Base-by-base conservation (phyloP, 495 filamentous ascomycete genomes). In the Neurospora sp. region DNA sequence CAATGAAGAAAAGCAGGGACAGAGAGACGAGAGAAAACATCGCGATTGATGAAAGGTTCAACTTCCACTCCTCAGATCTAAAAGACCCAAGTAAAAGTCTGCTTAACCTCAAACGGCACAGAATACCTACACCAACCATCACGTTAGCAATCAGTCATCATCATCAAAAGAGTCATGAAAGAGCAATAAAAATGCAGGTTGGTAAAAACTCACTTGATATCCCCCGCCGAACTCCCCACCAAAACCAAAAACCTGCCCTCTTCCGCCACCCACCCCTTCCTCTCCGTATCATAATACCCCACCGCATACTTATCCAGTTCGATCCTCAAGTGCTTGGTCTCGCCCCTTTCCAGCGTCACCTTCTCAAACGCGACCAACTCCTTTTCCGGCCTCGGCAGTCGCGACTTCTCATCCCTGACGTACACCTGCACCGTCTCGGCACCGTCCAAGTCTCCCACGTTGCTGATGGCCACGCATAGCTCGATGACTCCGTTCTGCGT, bases 371-470 rank as follows among this genome's bases (percentile, higher is more conserved):
- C 92, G 72, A 91, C 91, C 1, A 96, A 83, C 79, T 94, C 91
- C 73, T 93, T 92, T 70, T 91, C 87, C 4, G 94, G 93, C 22
- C 92, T 85, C 1, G 89, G 89, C 5, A 91, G 83, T 18, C 84
- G 73, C 0, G 85, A 85, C 76, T 84, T 85, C 48, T 84, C 80
- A 71, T 88, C 87, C 37, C 82, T 78, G 48, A 95, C 84, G 78
- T 96, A 97, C 18, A 94, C 81, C 85, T 97, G 93, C 16, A 95
- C 89, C 16, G 90, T 89, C 81, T 97, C 93, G 0, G 91, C 88
- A 7, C 93, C 93, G 9, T 86, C 85, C 0, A 88, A 76, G 1
- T 75, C 79, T 9, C 92, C 91, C 0, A 87, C 90, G 78, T 96
- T 96, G 40, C 85, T 91, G 53, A 97, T 84, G 0, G 83, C 86